Base-by-base conservation (phyloP, 2,329 filamentous ascomycete species). In the Colletotrichum sp. region DNA sequence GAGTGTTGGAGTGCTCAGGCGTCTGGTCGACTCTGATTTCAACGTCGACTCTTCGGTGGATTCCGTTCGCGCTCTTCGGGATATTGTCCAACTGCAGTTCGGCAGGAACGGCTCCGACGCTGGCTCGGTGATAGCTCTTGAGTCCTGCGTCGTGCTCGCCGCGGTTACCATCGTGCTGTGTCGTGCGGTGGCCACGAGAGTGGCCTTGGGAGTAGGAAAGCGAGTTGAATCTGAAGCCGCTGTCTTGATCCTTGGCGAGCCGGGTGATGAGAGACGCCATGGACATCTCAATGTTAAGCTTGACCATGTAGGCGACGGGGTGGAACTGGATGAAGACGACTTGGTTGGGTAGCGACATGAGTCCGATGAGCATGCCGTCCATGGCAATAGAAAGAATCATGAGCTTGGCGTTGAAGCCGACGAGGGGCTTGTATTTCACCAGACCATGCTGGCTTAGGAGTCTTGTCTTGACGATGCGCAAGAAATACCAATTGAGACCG, bases 271-370 rank as follows among this genome's bases (percentile, higher is more conserved):
- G 85, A 44, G 87, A 86, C 66, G 89, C 88, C 88, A 90, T 90
- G 15, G 86, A 86, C 85, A 90, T 87, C 79, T 90, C 89, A 77
- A 90, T 90, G 78, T 90, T 88, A 49, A 90, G 84, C 72, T 90
- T 90, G 63, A 90, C 87, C n/a, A 87, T 85, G 78, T 90, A 90
- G 15, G 88, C 88, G 6, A 90, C 82, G 0, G 89, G 88, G 71
- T 90, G 88, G 78, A 90, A 89, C 78, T 89, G 88, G 76, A 89
- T 86, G 77, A 89, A 83, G n/a, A 85, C 82, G 21, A 79, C 75
- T 75, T 83, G 81, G 64, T 85, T 84, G 0, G 81, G 80, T 0
- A 84, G 72, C 5, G 79, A 84, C 82, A 84, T 84, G 9, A 83
- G 80, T 2, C 82, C 83, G 18, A 84, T 83, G n/a, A 84, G 81